phyloP scores from a whole-genome alignment of 169 alveolate species.

The Theileria annulata region DNA sequence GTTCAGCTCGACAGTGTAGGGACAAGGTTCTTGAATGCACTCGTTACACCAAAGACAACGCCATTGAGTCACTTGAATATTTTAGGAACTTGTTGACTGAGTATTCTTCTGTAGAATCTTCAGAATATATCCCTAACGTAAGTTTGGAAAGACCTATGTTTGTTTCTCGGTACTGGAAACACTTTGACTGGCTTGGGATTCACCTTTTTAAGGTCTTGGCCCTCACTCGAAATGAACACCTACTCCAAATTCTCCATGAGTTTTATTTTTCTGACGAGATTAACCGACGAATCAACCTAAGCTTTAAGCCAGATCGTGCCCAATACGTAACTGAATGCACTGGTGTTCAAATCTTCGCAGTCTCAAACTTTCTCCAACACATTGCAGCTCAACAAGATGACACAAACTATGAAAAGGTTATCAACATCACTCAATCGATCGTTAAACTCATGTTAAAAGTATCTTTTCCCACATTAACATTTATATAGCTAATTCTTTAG shows the following conservation, averaged over 20 bases:
- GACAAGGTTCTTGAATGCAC: slow-evolving; percentile 26
- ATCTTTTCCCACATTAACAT: not conserved
- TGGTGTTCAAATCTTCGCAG: slow-evolving; percentile 3
- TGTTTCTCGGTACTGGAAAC: slow-evolving; percentile 40
- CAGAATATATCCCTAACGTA: slow-evolving; percentile 12
- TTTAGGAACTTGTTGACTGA: slow-evolving; percentile 21
- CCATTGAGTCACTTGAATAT: slow-evolving; percentile 21
- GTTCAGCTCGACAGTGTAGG: slow-evolving; percentile 49
- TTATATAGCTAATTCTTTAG: not conserved
- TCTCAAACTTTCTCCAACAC: slow-evolving; percentile 1
- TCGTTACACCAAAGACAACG: slow-evolving; percentile 14
- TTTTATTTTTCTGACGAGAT: slow-evolving; percentile 39
- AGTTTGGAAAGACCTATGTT: slow-evolving; percentile 6
- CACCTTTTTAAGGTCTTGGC: slow-evolving; percentile 45
- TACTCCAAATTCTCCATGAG: slow-evolving; percentile 20
- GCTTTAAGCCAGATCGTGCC: slow-evolving; percentile 8
- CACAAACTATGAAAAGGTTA: not conserved
- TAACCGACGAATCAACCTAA: slow-evolving; percentile 14
- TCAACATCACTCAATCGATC: not conserved
- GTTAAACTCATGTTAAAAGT: slow-evolving; percentile 16
- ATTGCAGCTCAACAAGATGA: slow-evolving; percentile 12
- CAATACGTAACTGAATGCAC: slow-evolving; percentile 7
- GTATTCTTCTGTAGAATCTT: slow-evolving; percentile 7
- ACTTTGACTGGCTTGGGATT: slow-evolving; percentile 56
- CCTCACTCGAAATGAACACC: slow-evolving; percentile 32